A percentile compares a stretch with the other conserved stretches of the same genome.
Evolutionary conservation across 371 early-diverging fungal genomes (phyloP).

Genomic region (Mucor racemosus): DNA sequence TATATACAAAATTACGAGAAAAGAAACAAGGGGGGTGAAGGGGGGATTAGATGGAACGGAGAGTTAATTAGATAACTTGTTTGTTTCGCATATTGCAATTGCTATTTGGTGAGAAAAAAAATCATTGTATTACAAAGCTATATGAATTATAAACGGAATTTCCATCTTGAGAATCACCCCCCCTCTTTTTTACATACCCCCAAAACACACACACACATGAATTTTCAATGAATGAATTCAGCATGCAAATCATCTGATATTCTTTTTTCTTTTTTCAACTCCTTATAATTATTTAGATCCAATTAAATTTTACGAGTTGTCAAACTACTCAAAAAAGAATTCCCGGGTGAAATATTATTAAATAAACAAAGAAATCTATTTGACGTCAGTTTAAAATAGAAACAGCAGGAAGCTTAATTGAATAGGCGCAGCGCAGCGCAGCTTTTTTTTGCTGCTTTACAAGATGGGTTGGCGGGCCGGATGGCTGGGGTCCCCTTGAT

Average conservation of each 20-base stretch:
- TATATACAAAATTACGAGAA: not conserved
- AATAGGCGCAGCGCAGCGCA: constrained; percentile 4
- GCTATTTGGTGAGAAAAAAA: not conserved
- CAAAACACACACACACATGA: not conserved
- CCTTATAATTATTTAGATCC: not conserved
- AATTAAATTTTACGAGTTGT: not conserved
- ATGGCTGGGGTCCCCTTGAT: constrained; percentile 7
- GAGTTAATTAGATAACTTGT: not conserved
- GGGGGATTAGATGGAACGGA: not conserved
- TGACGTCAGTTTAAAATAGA: constrained; percentile 9
- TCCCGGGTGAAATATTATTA: not conserved
- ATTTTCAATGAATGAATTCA: not conserved
- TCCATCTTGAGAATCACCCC: not conserved
- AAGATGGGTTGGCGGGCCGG: not conserved
- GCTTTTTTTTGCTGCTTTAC: not conserved
- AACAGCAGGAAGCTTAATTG: not conserved
- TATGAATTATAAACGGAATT: not conserved
- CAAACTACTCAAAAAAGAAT: not conserved
- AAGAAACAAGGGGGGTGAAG: not conserved
- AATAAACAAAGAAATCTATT: not conserved
- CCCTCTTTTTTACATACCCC: not conserved
- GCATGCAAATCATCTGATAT: constrained; percentile 7
- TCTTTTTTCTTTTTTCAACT: not conserved
- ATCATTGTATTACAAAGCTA: not conserved
- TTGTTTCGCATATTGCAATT: constrained; percentile 6